A percentile compares a stretch with the other conserved stretches of the same genome.
Evolutionary conservation across 2,329 filamentous ascomycete species (phyloP).

Genomic region (Fusarium haematococcum): DNA sequence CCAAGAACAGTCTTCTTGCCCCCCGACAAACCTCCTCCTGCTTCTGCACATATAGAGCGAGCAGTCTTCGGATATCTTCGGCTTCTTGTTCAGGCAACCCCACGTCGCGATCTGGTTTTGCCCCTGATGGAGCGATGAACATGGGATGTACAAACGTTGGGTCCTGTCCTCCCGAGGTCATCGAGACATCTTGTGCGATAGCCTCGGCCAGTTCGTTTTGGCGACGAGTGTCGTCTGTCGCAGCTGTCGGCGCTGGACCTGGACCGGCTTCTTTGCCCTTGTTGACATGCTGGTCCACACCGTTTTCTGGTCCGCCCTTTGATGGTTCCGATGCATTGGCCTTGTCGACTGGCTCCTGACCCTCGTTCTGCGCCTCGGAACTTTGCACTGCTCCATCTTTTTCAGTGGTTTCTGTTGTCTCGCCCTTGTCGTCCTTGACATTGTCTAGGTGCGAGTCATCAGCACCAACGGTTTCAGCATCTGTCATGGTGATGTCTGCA

Average conservation of each 20-base stretch:
- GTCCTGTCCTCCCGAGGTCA: constrained; percentile 41
- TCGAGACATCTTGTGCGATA: constrained; percentile 10
- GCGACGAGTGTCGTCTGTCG: constrained; percentile 5
- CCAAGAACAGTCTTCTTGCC: constrained; percentile 74
- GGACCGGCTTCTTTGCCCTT: neutral
- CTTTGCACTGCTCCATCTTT: constrained; percentile 1
- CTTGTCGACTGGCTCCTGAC: constrained; percentile 2
- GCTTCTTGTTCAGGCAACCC: constrained; percentile 80
- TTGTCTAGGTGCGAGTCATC: constrained; percentile 33
- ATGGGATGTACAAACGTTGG: constrained; percentile 77
- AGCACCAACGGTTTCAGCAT: constrained; percentile 38
- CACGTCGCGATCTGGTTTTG: constrained; percentile 75
- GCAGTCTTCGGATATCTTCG: constrained; percentile 79
- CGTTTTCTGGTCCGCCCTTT: constrained; percentile 13
- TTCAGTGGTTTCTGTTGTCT: constrained; percentile 16
- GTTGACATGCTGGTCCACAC: neutral
- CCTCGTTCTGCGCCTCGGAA: constrained; percentile 24
- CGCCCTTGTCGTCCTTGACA: constrained; percentile 14
- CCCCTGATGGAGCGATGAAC: constrained; percentile 73
- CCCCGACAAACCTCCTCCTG: constrained; percentile 86
- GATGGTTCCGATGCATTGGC: neutral
- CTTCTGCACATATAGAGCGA: constrained; percentile 85
- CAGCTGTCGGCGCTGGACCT: neutral
- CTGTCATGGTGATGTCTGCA: constrained; percentile 49
- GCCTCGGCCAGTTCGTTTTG: constrained; percentile 19